Evolutionary conservation across 352 stramenopile genomes (phyloP), one percentile per base, ranked within the genome.

Genomic region (Phytophthora parvispora): DNA sequence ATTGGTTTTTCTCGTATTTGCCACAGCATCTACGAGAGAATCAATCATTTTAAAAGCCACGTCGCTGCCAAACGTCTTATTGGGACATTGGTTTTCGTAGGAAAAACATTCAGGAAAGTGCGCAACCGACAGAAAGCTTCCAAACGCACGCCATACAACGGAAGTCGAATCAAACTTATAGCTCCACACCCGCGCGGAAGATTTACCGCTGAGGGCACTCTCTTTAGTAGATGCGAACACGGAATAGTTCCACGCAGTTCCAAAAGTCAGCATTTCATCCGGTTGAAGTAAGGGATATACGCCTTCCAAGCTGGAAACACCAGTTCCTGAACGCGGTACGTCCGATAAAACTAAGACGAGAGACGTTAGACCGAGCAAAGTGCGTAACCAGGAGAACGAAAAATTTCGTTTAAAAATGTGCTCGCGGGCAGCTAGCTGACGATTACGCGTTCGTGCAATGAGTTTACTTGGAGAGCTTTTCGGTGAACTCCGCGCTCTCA

Each of bases 101-200:
- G 69, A 25, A 7, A 81, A 32, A 31, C 74, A 81, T 18, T 55
- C 47, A 2, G 74, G 74, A n/a, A 74, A 81, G 3, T 38, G 29
- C 1, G 25, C 1, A 3, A 81, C 50, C 3, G 40, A 18, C 43
- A 73, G 61, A 22, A 64, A 67, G 1, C 50, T 32, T 6, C 57
- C 64, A 28, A 81, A 78, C 6, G 69, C 69, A 8, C 69, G 69
- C 57, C 56, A 74, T 1, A 38, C 25, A 38, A 78, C 55, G 0
- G 69, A 81, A 15, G 69, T 78, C 2, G 69, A 78, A 31, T 81
- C 73, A 12, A 64, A 78, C 48, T 78, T 81, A 65, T 81, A 81
- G 48, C 48, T 75, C 74, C 74, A 78, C 0, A 77, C 52, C 3
- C 61, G 55, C 4, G 55, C 57, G 4, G 60, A 20, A 20, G 15